Percentiles rank a stretch among this genome's conserved stretches.
Conservation (phyloP, 495 filamentous ascomycete species). For the Penicillium parvum region DNA sequence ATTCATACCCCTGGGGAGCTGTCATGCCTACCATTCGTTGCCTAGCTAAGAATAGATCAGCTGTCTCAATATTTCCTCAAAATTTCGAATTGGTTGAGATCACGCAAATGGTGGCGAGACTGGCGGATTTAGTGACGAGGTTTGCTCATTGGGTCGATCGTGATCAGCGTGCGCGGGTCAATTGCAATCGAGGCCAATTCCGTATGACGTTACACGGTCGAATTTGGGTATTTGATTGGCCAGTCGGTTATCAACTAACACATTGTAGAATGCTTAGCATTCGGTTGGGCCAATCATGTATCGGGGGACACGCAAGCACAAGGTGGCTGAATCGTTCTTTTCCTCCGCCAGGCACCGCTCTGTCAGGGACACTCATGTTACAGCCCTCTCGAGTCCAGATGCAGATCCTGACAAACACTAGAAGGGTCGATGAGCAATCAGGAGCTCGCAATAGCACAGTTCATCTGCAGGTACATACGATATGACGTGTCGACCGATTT, state of each 20-base stretch:
- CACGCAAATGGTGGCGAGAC: constrained; percentile 25
- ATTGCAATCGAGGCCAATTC: constrained; percentile 8
- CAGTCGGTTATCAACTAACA: constrained; percentile 1
- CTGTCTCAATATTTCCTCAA: constrained; percentile 1
- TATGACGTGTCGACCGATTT: background rate
- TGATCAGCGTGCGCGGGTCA: constrained; percentile 10
- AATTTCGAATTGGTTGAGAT: constrained; percentile 8
- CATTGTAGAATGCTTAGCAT: constrained; percentile 27
- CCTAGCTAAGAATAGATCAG: constrained; percentile 23
- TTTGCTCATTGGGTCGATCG: constrained; percentile 17
- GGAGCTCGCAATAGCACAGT: background rate
- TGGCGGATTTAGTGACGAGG: constrained; percentile 1
- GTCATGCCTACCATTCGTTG: background rate
- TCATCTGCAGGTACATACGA: constrained; percentile 13
- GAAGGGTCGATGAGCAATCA: background rate
- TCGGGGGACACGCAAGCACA: constrained; percentile 21
- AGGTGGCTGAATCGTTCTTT: constrained; percentile 19
- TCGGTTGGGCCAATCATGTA: constrained; percentile 12
- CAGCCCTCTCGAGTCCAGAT: background rate
- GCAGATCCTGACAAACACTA: background rate
- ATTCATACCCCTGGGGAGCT: background rate
- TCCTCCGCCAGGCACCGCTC: background rate
- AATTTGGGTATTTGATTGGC: constrained; percentile 10
- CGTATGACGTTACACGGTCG: constrained; percentile 20
- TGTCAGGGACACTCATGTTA: constrained; percentile 14